Evolutionary conservation across 73 alveolate genomes (phyloP).

Genomic region (Paramecium sexaurelia): DNA sequence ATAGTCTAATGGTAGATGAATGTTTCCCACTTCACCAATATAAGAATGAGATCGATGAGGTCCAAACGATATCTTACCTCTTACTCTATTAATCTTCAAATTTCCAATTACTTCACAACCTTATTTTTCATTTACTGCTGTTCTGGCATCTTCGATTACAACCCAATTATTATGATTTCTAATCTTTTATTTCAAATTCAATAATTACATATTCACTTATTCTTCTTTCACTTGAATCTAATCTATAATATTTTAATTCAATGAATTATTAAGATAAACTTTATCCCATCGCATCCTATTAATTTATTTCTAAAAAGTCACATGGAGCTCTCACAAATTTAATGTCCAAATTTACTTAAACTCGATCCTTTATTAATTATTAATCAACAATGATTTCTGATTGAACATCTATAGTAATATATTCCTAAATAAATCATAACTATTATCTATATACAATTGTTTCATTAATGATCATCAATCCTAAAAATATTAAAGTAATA

Average conservation of each 20-base stretch:
- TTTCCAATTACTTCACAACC: slow-evolving; percentile 89
- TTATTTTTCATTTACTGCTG: slow-evolving; percentile 70
- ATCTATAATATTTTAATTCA: slow-evolving; percentile 68
- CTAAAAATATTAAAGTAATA: slow-evolving; percentile 80
- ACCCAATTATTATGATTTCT: slow-evolving; percentile 25
- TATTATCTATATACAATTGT: slow-evolving; percentile 53
- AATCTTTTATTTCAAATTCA: not conserved
- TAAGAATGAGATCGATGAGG: slow-evolving; percentile 75
- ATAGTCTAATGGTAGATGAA: slow-evolving; percentile 74
- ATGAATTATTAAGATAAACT: slow-evolving; percentile 75
- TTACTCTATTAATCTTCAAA: slow-evolving; percentile 81
- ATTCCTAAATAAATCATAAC: slow-evolving; percentile 52
- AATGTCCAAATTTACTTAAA: slow-evolving; percentile 88
- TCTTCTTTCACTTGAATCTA: slow-evolving; percentile 67
- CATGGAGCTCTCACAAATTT: slow-evolving; percentile 94
- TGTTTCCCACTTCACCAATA: not conserved
- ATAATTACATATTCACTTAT: not conserved
- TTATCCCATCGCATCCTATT: slow-evolving; percentile 96
- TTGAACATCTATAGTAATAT: slow-evolving; percentile 74
- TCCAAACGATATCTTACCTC: slow-evolving; percentile 87
- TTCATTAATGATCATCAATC: slow-evolving; percentile 87
- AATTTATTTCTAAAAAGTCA: slow-evolving; percentile 92
- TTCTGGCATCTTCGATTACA: slow-evolving; percentile 67
- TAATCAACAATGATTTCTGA: slow-evolving; percentile 87
- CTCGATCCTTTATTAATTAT: slow-evolving; percentile 79